Conservation (phyloP, 179 eudicot species). For the Sideroxylon spinosum region DNA sequence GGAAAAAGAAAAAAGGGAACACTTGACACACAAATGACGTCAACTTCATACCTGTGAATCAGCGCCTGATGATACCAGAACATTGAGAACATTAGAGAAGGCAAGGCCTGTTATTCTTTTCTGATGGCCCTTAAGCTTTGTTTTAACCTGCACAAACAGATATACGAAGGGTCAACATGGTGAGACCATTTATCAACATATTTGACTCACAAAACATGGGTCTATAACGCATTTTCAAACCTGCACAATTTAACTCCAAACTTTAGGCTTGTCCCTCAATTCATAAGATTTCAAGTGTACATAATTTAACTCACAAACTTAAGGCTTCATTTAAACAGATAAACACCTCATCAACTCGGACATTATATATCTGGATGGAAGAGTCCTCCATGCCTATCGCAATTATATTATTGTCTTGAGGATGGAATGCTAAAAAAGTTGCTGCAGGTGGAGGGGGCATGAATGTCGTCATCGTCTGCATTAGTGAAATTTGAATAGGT, state of each 20-base stretch:
- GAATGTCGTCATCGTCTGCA: constrained; percentile 90
- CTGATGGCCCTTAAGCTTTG: constrained; percentile 81
- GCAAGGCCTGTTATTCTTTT: constrained; percentile 90
- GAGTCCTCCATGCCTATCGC: constrained; percentile 97
- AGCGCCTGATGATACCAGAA: constrained; percentile 89
- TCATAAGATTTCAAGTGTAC: neutral
- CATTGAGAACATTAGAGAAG: constrained; percentile 67
- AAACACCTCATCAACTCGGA: constrained; percentile 78
- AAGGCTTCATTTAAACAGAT: neutral
- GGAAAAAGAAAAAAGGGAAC: too few relatives aligned
- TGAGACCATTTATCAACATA: neutral
- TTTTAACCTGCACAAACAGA: constrained; percentile 52
- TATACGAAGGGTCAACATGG: neutral
- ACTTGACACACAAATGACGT: neutral
- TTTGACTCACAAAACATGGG: neutral
- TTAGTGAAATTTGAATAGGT: constrained; percentile 11
- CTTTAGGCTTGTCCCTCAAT: too few relatives aligned
- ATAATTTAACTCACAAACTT: constrained; percentile 5
- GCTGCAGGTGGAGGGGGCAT: constrained; percentile 95
- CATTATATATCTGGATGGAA: constrained; percentile 77
- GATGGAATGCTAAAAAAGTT: constrained; percentile 85
- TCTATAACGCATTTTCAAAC: neutral
- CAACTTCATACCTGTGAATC: constrained; percentile 71
- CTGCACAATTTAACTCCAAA: neutral
- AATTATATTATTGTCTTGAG: constrained; percentile 81